phyloP scores from a whole-genome alignment of 1,284 basidiomycete species.

The Xerocomus cyaneibrunnescens region DNA sequence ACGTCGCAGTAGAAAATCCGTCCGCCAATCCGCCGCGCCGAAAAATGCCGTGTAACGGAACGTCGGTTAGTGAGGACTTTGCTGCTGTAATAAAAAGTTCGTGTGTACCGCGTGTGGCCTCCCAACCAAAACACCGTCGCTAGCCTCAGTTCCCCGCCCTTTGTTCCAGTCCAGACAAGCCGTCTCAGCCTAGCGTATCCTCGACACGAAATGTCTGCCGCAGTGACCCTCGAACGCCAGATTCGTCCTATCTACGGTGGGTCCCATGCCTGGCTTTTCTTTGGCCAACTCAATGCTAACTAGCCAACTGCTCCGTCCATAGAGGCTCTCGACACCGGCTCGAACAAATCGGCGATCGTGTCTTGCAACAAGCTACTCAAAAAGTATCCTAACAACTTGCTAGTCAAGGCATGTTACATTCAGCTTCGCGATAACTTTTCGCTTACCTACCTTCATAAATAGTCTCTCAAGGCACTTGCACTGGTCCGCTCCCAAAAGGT shows the following conservation, averaged over 20 bases:
- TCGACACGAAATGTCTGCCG: conserved; percentile 39
- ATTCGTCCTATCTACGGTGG: conserved; percentile 77
- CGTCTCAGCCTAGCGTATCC: not conserved
- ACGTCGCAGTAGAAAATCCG: not conserved
- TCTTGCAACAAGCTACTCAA: conserved; percentile 84
- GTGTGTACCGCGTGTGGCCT: conserved; percentile 9
- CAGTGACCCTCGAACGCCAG: conserved; percentile 66
- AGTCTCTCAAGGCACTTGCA: conserved; percentile 81
- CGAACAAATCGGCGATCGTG: conserved; percentile 81
- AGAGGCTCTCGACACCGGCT: conserved; percentile 83
- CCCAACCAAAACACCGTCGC: conserved; percentile 3
- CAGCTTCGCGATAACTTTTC: not conserved
- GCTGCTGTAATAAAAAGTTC: conserved; percentile 31
- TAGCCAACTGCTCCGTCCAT: conserved; percentile 1
- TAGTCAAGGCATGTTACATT: conserved; percentile 60
- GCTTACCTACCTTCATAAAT: conserved; percentile 1
- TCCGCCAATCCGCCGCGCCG: conserved; percentile 26
- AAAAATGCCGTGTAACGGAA: conserved; percentile 31
- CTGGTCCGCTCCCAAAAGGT: conserved; percentile 79
- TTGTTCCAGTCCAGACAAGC: conserved; percentile 1
- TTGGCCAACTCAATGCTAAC: conserved; percentile 8
- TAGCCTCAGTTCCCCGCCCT: not conserved
- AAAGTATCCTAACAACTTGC: conserved; percentile 68
- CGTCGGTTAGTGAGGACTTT: conserved; percentile 27
- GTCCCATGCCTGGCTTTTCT: conserved; percentile 17